phyloP scores from a whole-genome alignment of 2,329 filamentous ascomycete species.

The Trichoderma sp. region DNA sequence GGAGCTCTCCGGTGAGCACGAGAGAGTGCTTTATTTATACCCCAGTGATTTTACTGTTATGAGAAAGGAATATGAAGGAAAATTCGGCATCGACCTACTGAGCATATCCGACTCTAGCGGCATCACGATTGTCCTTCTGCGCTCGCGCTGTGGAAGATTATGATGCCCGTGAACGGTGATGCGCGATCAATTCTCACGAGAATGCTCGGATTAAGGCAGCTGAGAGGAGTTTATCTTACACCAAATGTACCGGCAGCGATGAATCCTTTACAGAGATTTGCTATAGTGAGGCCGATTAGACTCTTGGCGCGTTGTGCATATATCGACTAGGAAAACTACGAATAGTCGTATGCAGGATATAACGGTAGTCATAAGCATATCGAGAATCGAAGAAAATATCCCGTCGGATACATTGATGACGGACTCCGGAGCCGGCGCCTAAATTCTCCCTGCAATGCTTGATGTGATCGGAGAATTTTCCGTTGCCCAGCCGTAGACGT shows the following conservation, averaged over 20 bases:
- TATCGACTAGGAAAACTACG: neutral
- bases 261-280: neutral
- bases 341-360: neutral
- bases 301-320: neutral
- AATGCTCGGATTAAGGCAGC: neutral
- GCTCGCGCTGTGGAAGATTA: neutral
- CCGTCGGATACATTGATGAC: neutral
- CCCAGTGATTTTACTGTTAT: neutral
- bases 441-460: neutral
- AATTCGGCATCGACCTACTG: neutral
- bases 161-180: neutral
- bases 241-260: neutral
- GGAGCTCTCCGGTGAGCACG: neutral
- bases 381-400: neutral
- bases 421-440: neutral
- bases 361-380: neutral
- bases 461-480: neutral
- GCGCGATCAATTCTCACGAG: neutral
- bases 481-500: neutral
- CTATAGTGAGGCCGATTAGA: neutral
- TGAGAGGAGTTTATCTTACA: neutral
- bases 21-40: conserved; percentile 8
- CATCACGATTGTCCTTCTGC: neutral
- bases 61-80: neutral
- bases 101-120: rapidly evolving